These are phyloP conservation scores for Aegilops speltoides DNA, from an alignment of 176 grass and related monocot species.

Conservation along the genomic window DNA sequence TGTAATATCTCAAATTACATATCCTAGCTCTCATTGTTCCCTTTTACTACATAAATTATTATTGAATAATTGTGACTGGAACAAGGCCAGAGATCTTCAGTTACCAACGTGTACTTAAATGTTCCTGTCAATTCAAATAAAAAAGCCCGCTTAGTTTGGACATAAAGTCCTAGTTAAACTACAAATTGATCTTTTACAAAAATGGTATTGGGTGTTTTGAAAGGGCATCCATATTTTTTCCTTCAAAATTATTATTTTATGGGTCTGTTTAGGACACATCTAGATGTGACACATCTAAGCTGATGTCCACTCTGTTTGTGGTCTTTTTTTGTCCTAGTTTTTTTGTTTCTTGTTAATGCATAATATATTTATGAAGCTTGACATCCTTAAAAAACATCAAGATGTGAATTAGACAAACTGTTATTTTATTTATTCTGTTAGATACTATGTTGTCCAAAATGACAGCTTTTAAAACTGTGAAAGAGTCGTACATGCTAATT, in stretches of 20 bases:
- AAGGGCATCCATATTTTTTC: not conserved
- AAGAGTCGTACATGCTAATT: not conserved
- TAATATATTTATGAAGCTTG: no score
- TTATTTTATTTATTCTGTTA: not conserved
- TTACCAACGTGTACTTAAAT: not conserved
- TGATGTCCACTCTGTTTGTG: no score
- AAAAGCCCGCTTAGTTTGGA: not conserved
- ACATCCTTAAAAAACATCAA: no score
- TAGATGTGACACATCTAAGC: no score
- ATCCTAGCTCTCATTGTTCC: not conserved
- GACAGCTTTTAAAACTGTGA: not conserved
- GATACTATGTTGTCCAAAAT: not conserved
- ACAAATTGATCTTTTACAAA: not conserved
- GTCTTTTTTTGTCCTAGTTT: no score
- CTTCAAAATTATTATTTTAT: no score
- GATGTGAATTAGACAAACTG: no score
- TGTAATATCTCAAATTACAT: not conserved
- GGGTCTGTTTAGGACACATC: no score
- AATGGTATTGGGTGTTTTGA: not conserved
- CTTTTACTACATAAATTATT: not conserved
- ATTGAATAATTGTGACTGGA: not conserved
- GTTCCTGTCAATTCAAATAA: not conserved
- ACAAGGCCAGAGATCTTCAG: not conserved
- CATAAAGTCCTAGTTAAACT: not conserved
- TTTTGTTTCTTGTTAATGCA: no score